Evolutionary conservation across 805 yeast genomes (phyloP).

Genomic region (Candida jianshihensis): DNA sequence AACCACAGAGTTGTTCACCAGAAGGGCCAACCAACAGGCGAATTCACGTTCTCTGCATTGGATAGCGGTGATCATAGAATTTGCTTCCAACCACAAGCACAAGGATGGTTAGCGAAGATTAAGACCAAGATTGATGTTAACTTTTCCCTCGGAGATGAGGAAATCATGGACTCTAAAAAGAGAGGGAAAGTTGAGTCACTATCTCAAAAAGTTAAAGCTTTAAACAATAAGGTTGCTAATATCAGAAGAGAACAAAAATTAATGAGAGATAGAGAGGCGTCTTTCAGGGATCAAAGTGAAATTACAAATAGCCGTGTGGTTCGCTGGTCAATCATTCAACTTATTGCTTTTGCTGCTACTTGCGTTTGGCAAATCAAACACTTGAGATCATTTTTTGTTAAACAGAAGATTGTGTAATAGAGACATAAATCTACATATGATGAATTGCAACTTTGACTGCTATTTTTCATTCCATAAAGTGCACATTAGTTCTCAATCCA

Average conservation of each 20-base stretch:
- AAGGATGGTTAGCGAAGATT: slow-evolving; percentile 58
- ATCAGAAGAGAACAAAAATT: slow-evolving; percentile 59
- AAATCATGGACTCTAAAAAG: slow-evolving; percentile 61
- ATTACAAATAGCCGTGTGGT: slow-evolving; percentile 62
- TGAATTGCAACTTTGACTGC: too few relatives aligned
- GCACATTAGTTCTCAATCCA: not conserved
- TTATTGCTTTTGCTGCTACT: slow-evolving; percentile 55
- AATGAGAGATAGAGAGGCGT: slow-evolving; percentile 69
- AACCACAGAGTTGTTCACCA: slow-evolving; percentile 70
- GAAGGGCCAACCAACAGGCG: slow-evolving; percentile 57
- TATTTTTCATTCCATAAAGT: too few relatives aligned
- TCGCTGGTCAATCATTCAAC: slow-evolving; percentile 67
- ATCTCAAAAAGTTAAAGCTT: slow-evolving; percentile 48
- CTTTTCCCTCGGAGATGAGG: slow-evolving; percentile 59
- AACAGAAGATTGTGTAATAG: slow-evolving; percentile 44
- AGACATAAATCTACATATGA: not conserved
- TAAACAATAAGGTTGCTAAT: slow-evolving; percentile 50
- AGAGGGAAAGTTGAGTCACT: slow-evolving; percentile 47
- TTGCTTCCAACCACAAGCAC: slow-evolving; percentile 47
- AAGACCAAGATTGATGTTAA: slow-evolving; percentile 55
- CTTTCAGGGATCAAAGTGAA: slow-evolving; percentile 68
- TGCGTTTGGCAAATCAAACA: slow-evolving; percentile 72
- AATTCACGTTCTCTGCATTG: slow-evolving; percentile 64
- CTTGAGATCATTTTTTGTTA: slow-evolving; percentile 69
- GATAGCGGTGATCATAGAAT: slow-evolving; percentile 77